A percentile compares a stretch with the other conserved stretches of the same genome.
These are phyloP conservation scores for Cladosporium sp. DNA, from an alignment of 2,329 filamentous ascomycete species.

Conservation along the genomic window DNA sequence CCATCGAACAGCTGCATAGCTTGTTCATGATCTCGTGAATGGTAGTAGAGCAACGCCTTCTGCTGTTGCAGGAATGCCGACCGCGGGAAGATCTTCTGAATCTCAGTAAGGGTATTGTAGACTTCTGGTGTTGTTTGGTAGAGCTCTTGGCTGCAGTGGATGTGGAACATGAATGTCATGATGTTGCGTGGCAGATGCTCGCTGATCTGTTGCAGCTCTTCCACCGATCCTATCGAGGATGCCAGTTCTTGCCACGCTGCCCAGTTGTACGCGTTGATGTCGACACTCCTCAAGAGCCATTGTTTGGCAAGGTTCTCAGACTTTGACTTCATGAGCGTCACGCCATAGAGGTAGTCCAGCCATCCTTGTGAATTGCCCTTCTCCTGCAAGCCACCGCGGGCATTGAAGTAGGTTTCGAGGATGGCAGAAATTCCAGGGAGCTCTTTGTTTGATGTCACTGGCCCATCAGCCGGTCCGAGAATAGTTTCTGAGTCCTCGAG, in stretches of 20 bases:
- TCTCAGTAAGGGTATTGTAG: constrained; percentile 69
- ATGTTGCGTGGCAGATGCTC: constrained; percentile 79
- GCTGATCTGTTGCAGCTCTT: constrained; percentile 61
- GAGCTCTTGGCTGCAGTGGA: constrained; percentile 85
- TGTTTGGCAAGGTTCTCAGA: constrained; percentile 80
- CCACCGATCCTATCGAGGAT: constrained; percentile 69
- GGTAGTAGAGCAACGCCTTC: constrained; percentile 81
- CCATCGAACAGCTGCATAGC: constrained; percentile 45
- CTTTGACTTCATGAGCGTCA: constrained; percentile 84
- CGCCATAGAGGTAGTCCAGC: constrained; percentile 88
- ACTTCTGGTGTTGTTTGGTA: constrained; percentile 78
- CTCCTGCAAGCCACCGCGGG: constrained; percentile 44
- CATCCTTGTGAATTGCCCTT: constrained; percentile 64
- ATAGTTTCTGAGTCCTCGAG: constrained; percentile 98
- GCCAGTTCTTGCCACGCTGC: constrained; percentile 93
- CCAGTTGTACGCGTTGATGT: constrained; percentile 93
- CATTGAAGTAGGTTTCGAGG: constrained; percentile 75
- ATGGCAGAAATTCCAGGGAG: constrained; percentile 69
- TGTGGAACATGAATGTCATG: constrained; percentile 88
- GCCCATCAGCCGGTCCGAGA: constrained; percentile 85
- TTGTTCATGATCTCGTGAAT: constrained; percentile 72
- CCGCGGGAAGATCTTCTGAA: constrained; percentile 78
- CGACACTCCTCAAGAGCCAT: constrained; percentile 83
- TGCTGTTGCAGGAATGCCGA: constrained; percentile 90
- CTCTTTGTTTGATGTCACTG: constrained; percentile 80